Percentiles rank a stretch among this genome's conserved stretches.
Evolutionary conservation across 2,329 filamentous ascomycete species (phyloP).

Genomic region (Talaromyces atroroseus): DNA sequence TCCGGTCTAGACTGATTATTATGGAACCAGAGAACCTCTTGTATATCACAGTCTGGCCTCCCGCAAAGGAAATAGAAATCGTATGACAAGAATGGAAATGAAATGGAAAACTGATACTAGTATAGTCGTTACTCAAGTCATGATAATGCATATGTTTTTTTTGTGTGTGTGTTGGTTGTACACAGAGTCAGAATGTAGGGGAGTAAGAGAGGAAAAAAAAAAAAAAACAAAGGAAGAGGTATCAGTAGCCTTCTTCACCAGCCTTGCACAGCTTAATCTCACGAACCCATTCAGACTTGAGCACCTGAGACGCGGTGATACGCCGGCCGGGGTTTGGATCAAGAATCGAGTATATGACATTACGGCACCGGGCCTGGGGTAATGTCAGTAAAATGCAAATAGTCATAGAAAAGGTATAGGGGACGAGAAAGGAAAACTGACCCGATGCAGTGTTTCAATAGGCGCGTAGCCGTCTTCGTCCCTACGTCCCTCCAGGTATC

Average conservation of each 20-base stretch:
- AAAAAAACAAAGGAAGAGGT: slow-evolving; percentile 8
- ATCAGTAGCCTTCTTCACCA: slow-evolving; percentile 83
- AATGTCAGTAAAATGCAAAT: no score
- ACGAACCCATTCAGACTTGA: slow-evolving; percentile 97
- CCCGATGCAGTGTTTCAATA: slow-evolving; percentile 90
- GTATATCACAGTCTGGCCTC: slow-evolving; percentile 9
- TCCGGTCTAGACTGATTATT: neutral
- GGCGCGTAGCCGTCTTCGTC: slow-evolving; percentile 95
- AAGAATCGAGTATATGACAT: slow-evolving; percentile 97
- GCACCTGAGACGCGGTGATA: slow-evolving; percentile 90
- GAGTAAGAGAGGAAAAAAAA: slow-evolving; percentile 7
- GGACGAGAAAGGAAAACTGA: slow-evolving; percentile 53
- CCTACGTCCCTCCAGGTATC: slow-evolving; percentile 85
- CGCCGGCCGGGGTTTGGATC: slow-evolving; percentile 89
- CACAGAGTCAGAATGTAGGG: slow-evolving; percentile 2
- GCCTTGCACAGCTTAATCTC: slow-evolving; percentile 97
- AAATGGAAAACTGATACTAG: slow-evolving; percentile 7
- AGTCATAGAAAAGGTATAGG: no score
- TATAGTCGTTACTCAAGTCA: slow-evolving; percentile 5
- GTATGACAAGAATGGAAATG: slow-evolving; percentile 3
- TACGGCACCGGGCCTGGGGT: slow-evolving; percentile 81
- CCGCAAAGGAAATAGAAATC: neutral
- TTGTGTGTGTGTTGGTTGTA: neutral
- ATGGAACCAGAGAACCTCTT: neutral
- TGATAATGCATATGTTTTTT: slow-evolving; percentile 7